Evolutionary conservation across 2,329 filamentous ascomycete species (phyloP), one percentile per base, ranked within the genome.

Genomic region (Fusarium goolgardi): DNA sequence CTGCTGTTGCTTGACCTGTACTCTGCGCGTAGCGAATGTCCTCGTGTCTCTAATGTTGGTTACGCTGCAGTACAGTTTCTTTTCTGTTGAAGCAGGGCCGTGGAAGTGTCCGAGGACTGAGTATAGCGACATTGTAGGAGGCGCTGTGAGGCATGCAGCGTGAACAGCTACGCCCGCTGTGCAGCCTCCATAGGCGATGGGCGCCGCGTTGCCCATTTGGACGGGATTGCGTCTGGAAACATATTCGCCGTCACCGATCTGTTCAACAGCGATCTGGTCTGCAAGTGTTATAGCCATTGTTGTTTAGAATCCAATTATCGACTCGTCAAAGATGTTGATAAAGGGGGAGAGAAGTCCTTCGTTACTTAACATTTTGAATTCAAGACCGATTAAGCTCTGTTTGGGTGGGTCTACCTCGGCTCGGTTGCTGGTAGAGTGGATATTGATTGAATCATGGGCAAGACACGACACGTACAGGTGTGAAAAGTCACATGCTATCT

Each of bases 1-100:
- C 20, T 77, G 77, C 25, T 73, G 66, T 57, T 86, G 84, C 51
- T 74, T 78, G 29, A 85, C 77, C 59, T 82, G 76, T 5, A 86
- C 79, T 6, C 81, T 75, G 3, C 82, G 76, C 1, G 83, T 85
- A 4, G 80, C 79, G 55, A 86, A 86, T 1, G 81, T 81, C 16
- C 80, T 76, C 2, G 84, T 85, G 49, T 81, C 78, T 15, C 84
- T 77, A 3, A 79, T 75, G 18, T 64, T 67, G 20, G 74, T 72
- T 3, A 83, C 80, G 5, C 65, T 75, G 51, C 78, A 79, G 35
- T 70, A 69, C 2, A 85, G 63, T 18, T 77, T 78, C 21, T 77
- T 74, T 27, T 81, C 78, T 1, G 75, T 81, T 20, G 77, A 73
- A 4, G 82, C 79, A 3, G 84, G 83, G 3, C 83, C 81, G 1